Evolutionary conservation across 78 protist genomes (phyloP).

Genomic region (slime mould (Dictyostelium discoideum)): dicty_2.7 NC_007090.3:2069501-2070000

Average conservation of each 20-base stretch:
- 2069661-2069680: conserved; percentile 77
- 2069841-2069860: conserved; percentile 19
- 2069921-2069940: conserved; percentile 76
- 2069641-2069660: conserved; percentile 84
- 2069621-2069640: conserved; percentile 54
- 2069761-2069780: conserved; percentile 58
- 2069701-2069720: background rate
- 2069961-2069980: background rate
- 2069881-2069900: conserved; percentile 31
- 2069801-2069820: conserved; percentile 41
- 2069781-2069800: conserved; percentile 86
- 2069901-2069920: conserved; percentile 73
- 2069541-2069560: conserved; percentile 93
- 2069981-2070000: conserved; percentile 22
- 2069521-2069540: conserved; percentile 93
- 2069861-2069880: conserved; percentile 71
- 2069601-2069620: background rate
- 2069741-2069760: background rate
- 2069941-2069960: conserved; percentile 37
- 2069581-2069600: conserved; percentile 10
- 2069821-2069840: background rate
- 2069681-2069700: conserved; percentile 79
- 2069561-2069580: background rate
- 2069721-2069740: background rate
- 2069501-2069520: conserved; percentile 98